Conservation (phyloP, 176 grass and related monocot genomes). For the Oryza nivara region DNA sequence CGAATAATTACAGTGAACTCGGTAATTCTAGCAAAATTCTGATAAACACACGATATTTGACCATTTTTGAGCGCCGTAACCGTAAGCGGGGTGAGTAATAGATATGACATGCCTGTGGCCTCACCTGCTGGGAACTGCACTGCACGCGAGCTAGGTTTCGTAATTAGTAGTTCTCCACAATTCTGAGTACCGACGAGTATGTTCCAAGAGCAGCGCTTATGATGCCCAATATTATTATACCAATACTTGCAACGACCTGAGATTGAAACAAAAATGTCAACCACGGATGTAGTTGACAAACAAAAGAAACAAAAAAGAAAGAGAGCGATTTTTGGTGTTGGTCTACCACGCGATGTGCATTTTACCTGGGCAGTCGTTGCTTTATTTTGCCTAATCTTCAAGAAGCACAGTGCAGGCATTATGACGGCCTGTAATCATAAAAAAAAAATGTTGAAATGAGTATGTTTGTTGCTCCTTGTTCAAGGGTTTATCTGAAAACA, state of each 20-base stretch:
- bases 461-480: neutral
- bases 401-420: constrained; percentile 89
- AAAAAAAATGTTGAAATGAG: neutral
- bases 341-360: neutral
- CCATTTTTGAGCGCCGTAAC: neutral
- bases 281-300: neutral
- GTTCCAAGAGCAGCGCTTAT: constrained; percentile 59
- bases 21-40: constrained; percentile 3
- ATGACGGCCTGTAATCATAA: constrained; percentile 64
- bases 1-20: constrained; percentile 10
- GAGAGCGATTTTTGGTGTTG: neutral
- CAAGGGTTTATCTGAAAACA: neutral
- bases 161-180: constrained; percentile 49
- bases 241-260: constrained; percentile 58
- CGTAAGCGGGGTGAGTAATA: neutral
- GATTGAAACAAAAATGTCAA: constrained; percentile 30
- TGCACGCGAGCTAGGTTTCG: neutral
- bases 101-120: neutral
- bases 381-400: constrained; percentile 79
- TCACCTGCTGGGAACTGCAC: neutral
- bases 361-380: constrained; percentile 73
- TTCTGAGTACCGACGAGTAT: constrained; percentile 63
- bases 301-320: neutral
- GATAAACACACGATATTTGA: neutral
- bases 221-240: constrained; percentile 60